Conservation (phyloP, 2,329 filamentous ascomycete genomes). For the Hymenoscyphus repandus region DNA sequence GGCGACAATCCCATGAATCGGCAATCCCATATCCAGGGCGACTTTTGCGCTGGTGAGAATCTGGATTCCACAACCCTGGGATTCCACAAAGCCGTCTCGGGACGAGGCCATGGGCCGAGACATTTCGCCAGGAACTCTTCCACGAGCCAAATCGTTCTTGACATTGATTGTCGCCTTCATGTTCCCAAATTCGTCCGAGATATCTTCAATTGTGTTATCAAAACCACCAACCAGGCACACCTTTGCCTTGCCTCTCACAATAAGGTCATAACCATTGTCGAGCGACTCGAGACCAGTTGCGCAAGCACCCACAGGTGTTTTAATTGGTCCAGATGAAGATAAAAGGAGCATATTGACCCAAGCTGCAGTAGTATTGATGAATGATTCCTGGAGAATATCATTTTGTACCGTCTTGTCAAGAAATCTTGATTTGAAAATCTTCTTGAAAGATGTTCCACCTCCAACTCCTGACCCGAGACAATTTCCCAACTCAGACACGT, state of each 20-base stretch:
- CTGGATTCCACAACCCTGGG: constrained; percentile 93
- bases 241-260: constrained; percentile 92
- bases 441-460: constrained; percentile 78
- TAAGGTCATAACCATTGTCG: constrained; percentile 94
- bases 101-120: constrained; percentile 93
- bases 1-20: constrained; percentile 88
- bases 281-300: constrained; percentile 94
- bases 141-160: constrained; percentile 89
- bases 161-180: constrained; percentile 99
- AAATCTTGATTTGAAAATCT: constrained; percentile 95
- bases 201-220: constrained; percentile 96
- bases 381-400: constrained; percentile 95
- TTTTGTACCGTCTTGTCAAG: constrained; percentile 94
- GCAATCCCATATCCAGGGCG: constrained; percentile 93
- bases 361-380: constrained; percentile 98
- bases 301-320: constrained; percentile 93
- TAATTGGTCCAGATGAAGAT: constrained; percentile 92
- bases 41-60: constrained; percentile 94
- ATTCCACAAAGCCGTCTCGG: constrained; percentile 96
- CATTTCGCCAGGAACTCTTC: constrained; percentile 91
- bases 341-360: constrained; percentile 99
- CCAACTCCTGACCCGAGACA: constrained; percentile 95
- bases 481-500: constrained; percentile 93
- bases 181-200: constrained; percentile 97
- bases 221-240: constrained; percentile 95